Evolutionary conservation across 1,139 yeast genomes (phyloP).

Genomic region (Meyerozyma carpophila): DNA sequence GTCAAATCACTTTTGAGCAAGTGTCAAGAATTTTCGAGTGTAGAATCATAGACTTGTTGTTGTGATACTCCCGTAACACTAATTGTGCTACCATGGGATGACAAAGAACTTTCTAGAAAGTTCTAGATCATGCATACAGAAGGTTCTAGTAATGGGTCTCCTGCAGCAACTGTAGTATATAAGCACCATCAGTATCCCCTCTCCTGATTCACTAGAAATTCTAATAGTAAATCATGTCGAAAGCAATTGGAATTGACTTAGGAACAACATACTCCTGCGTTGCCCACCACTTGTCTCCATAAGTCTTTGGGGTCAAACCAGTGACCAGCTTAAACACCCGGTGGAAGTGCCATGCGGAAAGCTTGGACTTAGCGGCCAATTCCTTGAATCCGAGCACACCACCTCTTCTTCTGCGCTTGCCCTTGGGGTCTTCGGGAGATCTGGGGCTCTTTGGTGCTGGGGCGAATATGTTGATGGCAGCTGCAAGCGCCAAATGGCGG

Average conservation of each 20-base stretch:
- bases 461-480: conserved; percentile 49
- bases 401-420: conserved; percentile 64
- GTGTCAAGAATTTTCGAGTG: background rate
- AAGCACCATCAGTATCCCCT: background rate
- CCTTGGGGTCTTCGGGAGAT: conserved; percentile 23
- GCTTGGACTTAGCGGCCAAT: conserved; percentile 75
- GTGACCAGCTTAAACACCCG: conserved; percentile 82
- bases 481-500: conserved; percentile 79
- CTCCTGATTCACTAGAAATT: conserved; percentile 4
- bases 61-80: too few species aligned
- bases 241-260: conserved; percentile 80
- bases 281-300: conserved; percentile 86
- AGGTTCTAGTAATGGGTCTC: background rate
- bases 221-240: conserved; percentile 35
- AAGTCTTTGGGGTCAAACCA: conserved; percentile 81
- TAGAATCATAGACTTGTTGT: background rate
- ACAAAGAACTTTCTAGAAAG: conserved; percentile 2
- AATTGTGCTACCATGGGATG: background rate
- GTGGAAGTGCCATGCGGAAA: conserved; percentile 94
- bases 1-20: background rate
- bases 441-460: conserved; percentile 16
- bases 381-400: conserved; percentile 88
- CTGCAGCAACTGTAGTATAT: conserved; percentile 7
- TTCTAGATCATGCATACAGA: background rate
- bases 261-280: conserved; percentile 86